Conservation (phyloP, 768 basidiomycete species). For the Mycena epipterygia region DNA sequence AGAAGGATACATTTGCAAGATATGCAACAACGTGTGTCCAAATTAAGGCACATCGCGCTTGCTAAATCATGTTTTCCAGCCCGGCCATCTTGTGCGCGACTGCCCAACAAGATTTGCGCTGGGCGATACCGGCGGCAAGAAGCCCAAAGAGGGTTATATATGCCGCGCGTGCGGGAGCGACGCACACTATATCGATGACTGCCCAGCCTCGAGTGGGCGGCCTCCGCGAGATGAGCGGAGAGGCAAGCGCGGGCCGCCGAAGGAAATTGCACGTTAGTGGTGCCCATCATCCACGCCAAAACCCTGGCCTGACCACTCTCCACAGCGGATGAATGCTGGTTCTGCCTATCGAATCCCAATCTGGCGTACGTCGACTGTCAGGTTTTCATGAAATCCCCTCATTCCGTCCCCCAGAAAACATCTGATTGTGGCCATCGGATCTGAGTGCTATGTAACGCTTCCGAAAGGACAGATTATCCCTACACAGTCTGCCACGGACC, state of each 20-base stretch:
- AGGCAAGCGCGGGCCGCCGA: conserved; percentile 69
- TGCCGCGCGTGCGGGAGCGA: conserved; percentile 94
- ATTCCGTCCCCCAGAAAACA: conserved; percentile 67
- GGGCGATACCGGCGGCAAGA: conserved; percentile 87
- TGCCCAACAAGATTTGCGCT: conserved; percentile 85
- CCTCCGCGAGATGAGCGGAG: conserved; percentile 54
- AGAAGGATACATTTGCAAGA: conserved; percentile 89
- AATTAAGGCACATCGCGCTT: conserved; percentile 2
- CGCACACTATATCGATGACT: conserved; percentile 89
- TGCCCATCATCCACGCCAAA: conserved; percentile 1
- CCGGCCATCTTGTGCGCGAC: conserved; percentile 90
- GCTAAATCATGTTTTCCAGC: conserved; percentile 50
- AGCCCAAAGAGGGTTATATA: conserved; percentile 88
- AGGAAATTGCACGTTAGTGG: conserved; percentile 84
- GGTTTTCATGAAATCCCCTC: not conserved
- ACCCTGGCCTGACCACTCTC: conserved; percentile 19
- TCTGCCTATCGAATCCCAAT: conserved; percentile 95
- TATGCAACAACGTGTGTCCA: conserved; percentile 76
- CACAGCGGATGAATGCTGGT: conserved; percentile 96
- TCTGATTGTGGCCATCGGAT: conserved; percentile 93
- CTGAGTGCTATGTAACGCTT: conserved; percentile 95
- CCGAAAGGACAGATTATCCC: conserved; percentile 96
- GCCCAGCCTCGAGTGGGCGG: conserved; percentile 75
- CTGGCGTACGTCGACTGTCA: conserved; percentile 71
- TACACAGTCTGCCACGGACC: conserved; percentile 70